These are phyloP conservation scores for Geotrichum restrictum DNA, from an alignment of 1,139 yeast genomes.

Conservation along the genomic window DNA sequence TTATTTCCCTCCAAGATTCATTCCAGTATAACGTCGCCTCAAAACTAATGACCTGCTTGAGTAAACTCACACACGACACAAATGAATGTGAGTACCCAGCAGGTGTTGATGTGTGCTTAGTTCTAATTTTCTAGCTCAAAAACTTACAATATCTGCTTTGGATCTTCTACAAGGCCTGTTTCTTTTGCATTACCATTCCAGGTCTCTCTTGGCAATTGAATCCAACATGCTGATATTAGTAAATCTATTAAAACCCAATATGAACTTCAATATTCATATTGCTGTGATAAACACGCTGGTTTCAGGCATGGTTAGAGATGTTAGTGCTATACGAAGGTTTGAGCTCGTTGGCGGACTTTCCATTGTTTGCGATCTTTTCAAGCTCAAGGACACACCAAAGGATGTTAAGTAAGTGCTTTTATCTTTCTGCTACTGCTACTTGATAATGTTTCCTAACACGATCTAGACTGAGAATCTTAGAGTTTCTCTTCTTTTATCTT, in stretches of 20 bases:
- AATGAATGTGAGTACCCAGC: constrained; percentile 19
- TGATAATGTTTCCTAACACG: not conserved
- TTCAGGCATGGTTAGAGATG: constrained; percentile 56
- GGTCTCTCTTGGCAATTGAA: constrained; percentile 45
- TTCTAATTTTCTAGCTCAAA: constrained; percentile 12
- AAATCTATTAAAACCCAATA: constrained; percentile 15
- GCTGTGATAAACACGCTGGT: constrained; percentile 57
- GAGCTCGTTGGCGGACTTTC: constrained; percentile 60
- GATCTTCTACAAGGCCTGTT: constrained; percentile 59
- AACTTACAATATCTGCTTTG: constrained; percentile 34
- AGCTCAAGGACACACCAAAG: constrained; percentile 38
- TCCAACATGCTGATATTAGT: constrained; percentile 23
- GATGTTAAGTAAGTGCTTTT: constrained; percentile 33
- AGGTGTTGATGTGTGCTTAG: constrained; percentile 11
- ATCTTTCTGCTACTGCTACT: not conserved
- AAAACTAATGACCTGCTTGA: constrained; percentile 38
- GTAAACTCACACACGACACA: constrained; percentile 23
- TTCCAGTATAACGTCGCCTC: constrained; percentile 49
- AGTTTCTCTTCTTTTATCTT: constrained; percentile 66
- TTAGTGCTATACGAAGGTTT: constrained; percentile 55
- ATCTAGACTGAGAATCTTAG: constrained; percentile 53
- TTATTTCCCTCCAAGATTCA: constrained; percentile 50
- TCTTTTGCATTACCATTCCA: constrained; percentile 55
- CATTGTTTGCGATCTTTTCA: constrained; percentile 47
- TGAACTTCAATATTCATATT: constrained; percentile 38